Percentiles rank a stretch among this genome's conserved stretches.
These are phyloP conservation scores for Fusarium liriodendri DNA, from an alignment of 2,329 filamentous ascomycete species.

Conservation along the genomic window DNA sequence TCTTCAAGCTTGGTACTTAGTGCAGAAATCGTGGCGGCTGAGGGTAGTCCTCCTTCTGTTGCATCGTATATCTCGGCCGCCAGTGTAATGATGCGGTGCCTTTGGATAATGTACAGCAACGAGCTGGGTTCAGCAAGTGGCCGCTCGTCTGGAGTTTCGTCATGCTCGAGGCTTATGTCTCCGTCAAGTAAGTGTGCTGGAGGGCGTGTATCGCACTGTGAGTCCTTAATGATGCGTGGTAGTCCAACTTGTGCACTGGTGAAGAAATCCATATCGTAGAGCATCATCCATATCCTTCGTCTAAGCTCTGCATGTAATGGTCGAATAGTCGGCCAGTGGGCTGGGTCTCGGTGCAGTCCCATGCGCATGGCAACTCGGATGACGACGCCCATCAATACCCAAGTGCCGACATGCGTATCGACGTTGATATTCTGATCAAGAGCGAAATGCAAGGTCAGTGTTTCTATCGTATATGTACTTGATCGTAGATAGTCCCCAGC, in stretches of 20 bases:
- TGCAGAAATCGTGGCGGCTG: background rate
- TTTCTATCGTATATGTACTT: slow-evolving; percentile 28
- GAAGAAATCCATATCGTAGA: slow-evolving; percentile 37
- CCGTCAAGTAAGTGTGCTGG: slow-evolving; percentile 8
- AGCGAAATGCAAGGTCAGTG: slow-evolving; percentile 28
- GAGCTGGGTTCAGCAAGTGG: slow-evolving; percentile 6
- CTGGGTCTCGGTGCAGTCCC: slow-evolving; percentile 30
- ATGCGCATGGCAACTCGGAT: slow-evolving; percentile 32
- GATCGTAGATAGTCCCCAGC: slow-evolving; percentile 30
- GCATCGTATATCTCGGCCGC: slow-evolving; percentile 16
- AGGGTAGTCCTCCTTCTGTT: background rate
- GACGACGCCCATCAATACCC: slow-evolving; percentile 29
- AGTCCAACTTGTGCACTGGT: slow-evolving; percentile 32
- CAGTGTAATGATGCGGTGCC: slow-evolving; percentile 5
- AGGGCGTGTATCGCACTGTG: slow-evolving; percentile 23
- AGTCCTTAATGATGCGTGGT: slow-evolving; percentile 34
- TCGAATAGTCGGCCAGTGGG: slow-evolving; percentile 29
- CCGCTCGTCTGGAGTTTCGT: background rate
- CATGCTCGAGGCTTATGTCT: background rate
- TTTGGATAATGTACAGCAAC: slow-evolving; percentile 9
- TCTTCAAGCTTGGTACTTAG: background rate
- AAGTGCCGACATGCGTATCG: slow-evolving; percentile 22
- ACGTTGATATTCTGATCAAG: slow-evolving; percentile 26
- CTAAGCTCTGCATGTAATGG: slow-evolving; percentile 30
- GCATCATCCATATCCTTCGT: slow-evolving; percentile 23